These are phyloP conservation scores for Suillus discolor DNA, from an alignment of 768 basidiomycete genomes.

Conservation along the genomic window DNA sequence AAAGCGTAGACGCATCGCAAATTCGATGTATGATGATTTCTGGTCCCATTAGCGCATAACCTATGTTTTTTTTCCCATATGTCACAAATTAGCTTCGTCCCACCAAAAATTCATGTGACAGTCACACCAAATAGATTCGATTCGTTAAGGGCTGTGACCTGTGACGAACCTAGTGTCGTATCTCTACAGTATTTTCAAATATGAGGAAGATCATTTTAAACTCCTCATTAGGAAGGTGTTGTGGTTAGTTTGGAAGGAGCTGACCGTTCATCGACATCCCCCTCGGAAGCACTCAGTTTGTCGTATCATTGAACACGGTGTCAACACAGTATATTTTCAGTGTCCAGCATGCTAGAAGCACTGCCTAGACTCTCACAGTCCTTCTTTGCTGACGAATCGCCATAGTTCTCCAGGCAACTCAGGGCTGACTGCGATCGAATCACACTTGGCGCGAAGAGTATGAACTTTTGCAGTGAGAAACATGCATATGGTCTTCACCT, in stretches of 20 bases:
- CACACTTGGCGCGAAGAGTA: conserved; percentile 17
- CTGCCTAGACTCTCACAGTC: conserved; percentile 17
- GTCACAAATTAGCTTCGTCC: no score
- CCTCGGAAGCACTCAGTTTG: conserved; percentile 7
- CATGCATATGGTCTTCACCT: neutral
- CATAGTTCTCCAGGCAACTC: conserved; percentile 7
- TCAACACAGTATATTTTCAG: conserved; percentile 16
- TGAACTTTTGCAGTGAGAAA: conserved; percentile 14
- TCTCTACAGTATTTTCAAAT: no score
- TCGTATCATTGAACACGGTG: no score
- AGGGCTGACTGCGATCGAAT: conserved; percentile 21
- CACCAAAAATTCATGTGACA: no score
- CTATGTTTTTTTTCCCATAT: no score
- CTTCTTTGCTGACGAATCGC: neutral
- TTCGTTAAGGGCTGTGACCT: no score
- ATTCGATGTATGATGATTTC: no score
- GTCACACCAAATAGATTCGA: no score
- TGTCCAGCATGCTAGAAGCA: conserved; percentile 18
- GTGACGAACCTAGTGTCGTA: no score
- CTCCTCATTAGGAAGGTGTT: conserved; percentile 13
- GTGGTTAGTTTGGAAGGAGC: neutral
- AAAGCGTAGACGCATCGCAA: no score
- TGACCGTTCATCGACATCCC: neutral
- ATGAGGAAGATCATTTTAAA: no score
- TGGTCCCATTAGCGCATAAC: no score